These are phyloP conservation scores for Trifolium pratense DNA, from an alignment of 306 rosid genomes.

Conservation along the genomic window DNA sequence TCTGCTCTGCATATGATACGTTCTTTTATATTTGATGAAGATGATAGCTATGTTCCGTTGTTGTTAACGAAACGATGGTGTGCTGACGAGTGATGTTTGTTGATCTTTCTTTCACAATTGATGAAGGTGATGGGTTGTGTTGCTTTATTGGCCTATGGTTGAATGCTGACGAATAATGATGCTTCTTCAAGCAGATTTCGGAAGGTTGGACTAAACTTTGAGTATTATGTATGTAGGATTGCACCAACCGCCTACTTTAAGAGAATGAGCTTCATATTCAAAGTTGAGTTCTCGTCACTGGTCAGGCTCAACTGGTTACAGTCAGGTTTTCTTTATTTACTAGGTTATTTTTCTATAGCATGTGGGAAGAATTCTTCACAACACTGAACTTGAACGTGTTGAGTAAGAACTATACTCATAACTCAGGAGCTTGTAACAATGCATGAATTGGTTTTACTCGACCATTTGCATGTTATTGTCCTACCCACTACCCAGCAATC, in stretches of 20 bases:
- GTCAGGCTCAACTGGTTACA: neutral
- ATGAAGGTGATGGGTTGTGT: slow-evolving; percentile 2
- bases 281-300: neutral
- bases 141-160: slow-evolving; percentile 1
- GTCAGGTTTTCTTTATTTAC: neutral
- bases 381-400: neutral
- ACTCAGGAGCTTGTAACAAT: too few species aligned
- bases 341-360: neutral
- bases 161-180: neutral
- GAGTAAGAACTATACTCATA: neutral
- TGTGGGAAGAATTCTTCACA: neutral
- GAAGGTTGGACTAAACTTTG: neutral
- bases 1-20: slow-evolving; percentile 10
- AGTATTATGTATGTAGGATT: neutral
- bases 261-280: neutral
- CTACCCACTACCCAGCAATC: neutral
- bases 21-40: slow-evolving; percentile 7
- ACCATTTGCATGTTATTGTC: slow-evolving; percentile 8
- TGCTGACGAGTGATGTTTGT: slow-evolving; percentile 10
- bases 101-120: slow-evolving; percentile 29
- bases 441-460: neutral
- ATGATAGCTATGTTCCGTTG: slow-evolving; percentile 1
- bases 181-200: neutral
- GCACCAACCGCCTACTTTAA: neutral
- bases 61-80: neutral